Base-by-base conservation (phyloP, 176 grass and related monocot genomes). In the Cocos nucifera region DNA sequence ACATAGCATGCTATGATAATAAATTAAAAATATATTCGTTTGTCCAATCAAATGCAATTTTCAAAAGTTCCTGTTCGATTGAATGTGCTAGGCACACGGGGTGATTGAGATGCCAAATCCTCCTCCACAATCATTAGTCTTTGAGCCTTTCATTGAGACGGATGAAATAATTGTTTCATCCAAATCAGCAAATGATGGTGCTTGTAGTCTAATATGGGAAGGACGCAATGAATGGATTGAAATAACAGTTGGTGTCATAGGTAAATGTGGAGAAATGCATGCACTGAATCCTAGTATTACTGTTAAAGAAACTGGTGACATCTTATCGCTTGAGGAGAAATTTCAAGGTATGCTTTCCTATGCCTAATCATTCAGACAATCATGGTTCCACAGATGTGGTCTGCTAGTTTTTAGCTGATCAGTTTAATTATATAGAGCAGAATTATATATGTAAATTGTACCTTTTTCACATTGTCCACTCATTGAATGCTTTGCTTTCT, bases 271-370 rank as follows among this genome's bases (percentile, higher is more conserved):
- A 55, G 72, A 87, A 51, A 88, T 96, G 92, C 87, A 75, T 22
- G 84, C 83, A 16, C 59, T 96, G 53, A 96, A 80, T 73, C 92
- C 92, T 59, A 96, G 92, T 15, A 85, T 96, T 70, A 96, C 92
- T 3, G 78, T 96, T 67, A 96, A 96, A 62, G 92, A 90, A 78
- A 87, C 77, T 49, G 83, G 92, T 62, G 92, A 96, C 57, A 90
- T 96, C 66, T 78, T 96, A 66, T 96, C 92, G 16, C 86, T 96
- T 22, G 92, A 96, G 66, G 92, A 96, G 75, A 96, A 90, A 79
- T 96, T 96, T 67, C 87, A 96, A 90, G 92, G 92, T 83, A 58
- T 22, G 24, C 22, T 56, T 56, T 53, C 35, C 9, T 12, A 44
- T 44, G 35, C 35, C 6, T 35, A 35, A 35, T 44, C 35, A 12